A percentile compares a stretch with the other conserved stretches of the same genome.
phyloP scores from a whole-genome alignment of 2,329 filamentous ascomycete genomes.

The Colletotrichum shisoi region DNA sequence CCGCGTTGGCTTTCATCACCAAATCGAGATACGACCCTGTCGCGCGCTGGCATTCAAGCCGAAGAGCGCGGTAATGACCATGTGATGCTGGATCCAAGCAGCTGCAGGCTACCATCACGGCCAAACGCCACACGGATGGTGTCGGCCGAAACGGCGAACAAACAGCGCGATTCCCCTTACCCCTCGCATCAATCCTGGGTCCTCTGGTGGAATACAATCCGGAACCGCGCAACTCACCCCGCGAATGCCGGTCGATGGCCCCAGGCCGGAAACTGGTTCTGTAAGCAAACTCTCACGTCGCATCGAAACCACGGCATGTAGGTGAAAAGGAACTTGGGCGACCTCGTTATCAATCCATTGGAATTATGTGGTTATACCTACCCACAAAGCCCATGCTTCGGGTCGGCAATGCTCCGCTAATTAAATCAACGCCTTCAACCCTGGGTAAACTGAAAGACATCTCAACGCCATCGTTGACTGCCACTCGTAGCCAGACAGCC shows the following conservation, averaged over 20 bases:
- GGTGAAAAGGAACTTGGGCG: neutral
- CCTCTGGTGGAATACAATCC: neutral
- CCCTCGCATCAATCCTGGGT: neutral
- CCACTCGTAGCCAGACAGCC: neutral
- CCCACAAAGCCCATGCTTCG: too few species aligned
- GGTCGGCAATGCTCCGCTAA: neutral
- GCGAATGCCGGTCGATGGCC: neutral
- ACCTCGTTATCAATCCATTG: too few species aligned
- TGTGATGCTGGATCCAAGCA: neutral
- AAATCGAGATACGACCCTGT: conserved; percentile 1
- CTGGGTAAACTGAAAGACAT: neutral
- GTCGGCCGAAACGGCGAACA: neutral
- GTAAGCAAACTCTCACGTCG: neutral
- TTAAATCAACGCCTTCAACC: neutral
- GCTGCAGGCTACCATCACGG: neutral
- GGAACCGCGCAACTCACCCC: neutral
- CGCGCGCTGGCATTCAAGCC: conserved; percentile 7
- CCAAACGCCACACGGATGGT: too few species aligned
- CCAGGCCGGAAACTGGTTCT: neutral
- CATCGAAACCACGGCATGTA: too few species aligned
- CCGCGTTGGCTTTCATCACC: neutral
- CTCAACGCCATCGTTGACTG: neutral
- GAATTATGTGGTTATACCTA: too few species aligned
- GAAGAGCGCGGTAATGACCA: neutral
- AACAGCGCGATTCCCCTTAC: neutral